Conservation (phyloP, 2,329 filamentous ascomycete genomes). For the Trichoderma sp. region DNA sequence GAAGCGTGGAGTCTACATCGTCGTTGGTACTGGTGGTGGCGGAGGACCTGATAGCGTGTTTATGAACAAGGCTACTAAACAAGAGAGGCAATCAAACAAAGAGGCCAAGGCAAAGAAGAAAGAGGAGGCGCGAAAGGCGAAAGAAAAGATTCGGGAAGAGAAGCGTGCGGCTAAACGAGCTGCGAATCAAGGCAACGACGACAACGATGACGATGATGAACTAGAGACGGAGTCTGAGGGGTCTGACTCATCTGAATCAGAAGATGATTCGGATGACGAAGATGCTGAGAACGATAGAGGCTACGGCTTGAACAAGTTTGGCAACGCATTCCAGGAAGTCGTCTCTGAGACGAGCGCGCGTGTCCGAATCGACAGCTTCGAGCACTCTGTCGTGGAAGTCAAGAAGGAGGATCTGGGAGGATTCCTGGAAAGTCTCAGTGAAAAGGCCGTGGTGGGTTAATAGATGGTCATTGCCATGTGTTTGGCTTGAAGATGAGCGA, state of each 20-base stretch:
- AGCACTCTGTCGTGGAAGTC: conserved; percentile 97
- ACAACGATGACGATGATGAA: conserved; percentile 52
- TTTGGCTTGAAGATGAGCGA: neutral
- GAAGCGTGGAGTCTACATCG: conserved; percentile 80
- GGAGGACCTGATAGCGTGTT: conserved; percentile 73
- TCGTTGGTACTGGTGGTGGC: conserved; percentile 89
- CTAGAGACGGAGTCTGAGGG: conserved; percentile 47
- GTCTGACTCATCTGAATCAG: conserved; percentile 44
- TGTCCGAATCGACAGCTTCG: conserved; percentile 93
- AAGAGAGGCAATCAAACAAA: conserved; percentile 62
- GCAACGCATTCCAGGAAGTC: conserved; percentile 93
- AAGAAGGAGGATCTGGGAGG: conserved; percentile 89
- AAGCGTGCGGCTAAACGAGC: conserved; percentile 60
- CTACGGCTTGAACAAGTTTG: conserved; percentile 84
- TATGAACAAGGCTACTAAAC: conserved; percentile 65
- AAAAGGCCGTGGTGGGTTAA: conserved; percentile 78
- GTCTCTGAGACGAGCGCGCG: conserved; percentile 86
- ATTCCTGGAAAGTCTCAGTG: conserved; percentile 88
- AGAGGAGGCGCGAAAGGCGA: conserved; percentile 59
- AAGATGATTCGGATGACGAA: conserved; percentile 54
- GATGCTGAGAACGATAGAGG: conserved; percentile 59
- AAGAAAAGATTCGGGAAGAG: conserved; percentile 60
- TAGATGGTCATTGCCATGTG: neutral
- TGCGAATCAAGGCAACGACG: conserved; percentile 45
- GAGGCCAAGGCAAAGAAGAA: conserved; percentile 64